Evolutionary conservation across 2,329 filamentous ascomycete species (phyloP), one percentile per base, ranked within the genome.

Genomic region (Talaromyces marneffei): DNA sequence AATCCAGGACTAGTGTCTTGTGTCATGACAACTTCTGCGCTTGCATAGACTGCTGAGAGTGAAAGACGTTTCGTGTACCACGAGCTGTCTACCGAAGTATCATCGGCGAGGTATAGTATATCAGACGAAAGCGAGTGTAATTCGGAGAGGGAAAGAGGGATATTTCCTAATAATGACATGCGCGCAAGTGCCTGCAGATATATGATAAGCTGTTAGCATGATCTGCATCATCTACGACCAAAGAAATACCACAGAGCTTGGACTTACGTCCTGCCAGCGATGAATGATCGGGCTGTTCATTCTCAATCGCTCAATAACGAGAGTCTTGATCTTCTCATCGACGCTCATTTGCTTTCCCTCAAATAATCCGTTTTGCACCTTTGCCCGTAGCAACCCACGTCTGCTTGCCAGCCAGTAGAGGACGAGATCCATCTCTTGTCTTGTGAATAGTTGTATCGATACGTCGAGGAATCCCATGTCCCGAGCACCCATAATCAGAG

Each of bases 1-100:
- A 90, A 94, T n/a, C 84, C 85, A 0, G 82, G 78, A 3, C 88
- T 92, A 63, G 80, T 82, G 75, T 97, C 94, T 62, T 89, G 92
- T 23, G 92, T 97, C 92, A 97, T 97, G 77, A 92, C 96, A 4
- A 97, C 80, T 77, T 99, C 94, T 60, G 88, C 84, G 35, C 87
- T 85, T 57, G 91, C 91, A 71, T 90, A 91, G n/a, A 90, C 81
- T 1, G 82, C 81, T 0, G 84, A 81, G 25, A 90, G 73, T 0
- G 80, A 83, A 8, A 85, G 81, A 3, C 87, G 81, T 72, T 88
- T 89, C 1, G 86, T 87, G 68, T 99, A 99, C 94, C 94, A 99
- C 4, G 86, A 87, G 3, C 85, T 84, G 74, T 97, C 92, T 63
- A 97, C 90, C 23, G 87, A 84, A 23, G 78, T 81, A 74, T 97